phyloP scores from a whole-genome alignment of 805 yeast genomes.

The Teunomyces stri region DNA sequence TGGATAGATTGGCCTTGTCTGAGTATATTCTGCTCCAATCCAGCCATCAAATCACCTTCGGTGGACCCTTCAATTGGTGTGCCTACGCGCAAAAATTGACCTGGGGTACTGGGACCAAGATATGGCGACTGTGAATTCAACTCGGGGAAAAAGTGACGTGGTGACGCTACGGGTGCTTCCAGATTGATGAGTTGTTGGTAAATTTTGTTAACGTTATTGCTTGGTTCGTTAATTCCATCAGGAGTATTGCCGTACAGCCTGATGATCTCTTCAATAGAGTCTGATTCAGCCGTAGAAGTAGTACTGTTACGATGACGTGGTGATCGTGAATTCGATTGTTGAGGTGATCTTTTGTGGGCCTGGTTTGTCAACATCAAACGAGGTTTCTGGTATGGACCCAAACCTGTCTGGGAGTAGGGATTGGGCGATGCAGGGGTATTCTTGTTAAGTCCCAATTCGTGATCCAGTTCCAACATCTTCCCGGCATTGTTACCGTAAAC shows the following conservation, averaged over 20 bases:
- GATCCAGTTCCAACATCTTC: constrained; percentile 40
- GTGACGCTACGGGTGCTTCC: constrained; percentile 26
- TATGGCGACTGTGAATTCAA: constrained; percentile 14
- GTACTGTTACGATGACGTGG: constrained; percentile 4
- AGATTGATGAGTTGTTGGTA: constrained; percentile 32
- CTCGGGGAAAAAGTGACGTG: constrained; percentile 35
- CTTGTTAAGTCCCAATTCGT: constrained; percentile 4
- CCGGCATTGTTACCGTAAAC: constrained; percentile 66
- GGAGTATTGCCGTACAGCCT: constrained; percentile 21
- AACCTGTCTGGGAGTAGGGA: constrained; percentile 9
- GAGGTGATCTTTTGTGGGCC: constrained; percentile 25
- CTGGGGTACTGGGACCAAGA: constrained; percentile 7
- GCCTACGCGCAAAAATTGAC: constrained; percentile 8
- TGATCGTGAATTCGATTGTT: constrained; percentile 1
- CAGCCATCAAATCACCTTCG: constrained; percentile 24
- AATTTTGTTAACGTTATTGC: constrained; percentile 22
- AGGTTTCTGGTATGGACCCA: constrained; percentile 28
- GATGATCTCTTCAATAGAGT: constrained; percentile 28
- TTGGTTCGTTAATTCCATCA: constrained; percentile 6
- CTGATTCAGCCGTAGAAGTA: constrained; percentile 1
- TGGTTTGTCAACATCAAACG: constrained; percentile 42
- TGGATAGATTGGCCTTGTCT: constrained; percentile 52
- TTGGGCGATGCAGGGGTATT: constrained; percentile 6
- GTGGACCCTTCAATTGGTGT: constrained; percentile 7
- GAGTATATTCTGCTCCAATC: constrained; percentile 45